Conservation (phyloP, 2,329 filamentous ascomycete genomes). For the Penicillium sp. region DNA sequence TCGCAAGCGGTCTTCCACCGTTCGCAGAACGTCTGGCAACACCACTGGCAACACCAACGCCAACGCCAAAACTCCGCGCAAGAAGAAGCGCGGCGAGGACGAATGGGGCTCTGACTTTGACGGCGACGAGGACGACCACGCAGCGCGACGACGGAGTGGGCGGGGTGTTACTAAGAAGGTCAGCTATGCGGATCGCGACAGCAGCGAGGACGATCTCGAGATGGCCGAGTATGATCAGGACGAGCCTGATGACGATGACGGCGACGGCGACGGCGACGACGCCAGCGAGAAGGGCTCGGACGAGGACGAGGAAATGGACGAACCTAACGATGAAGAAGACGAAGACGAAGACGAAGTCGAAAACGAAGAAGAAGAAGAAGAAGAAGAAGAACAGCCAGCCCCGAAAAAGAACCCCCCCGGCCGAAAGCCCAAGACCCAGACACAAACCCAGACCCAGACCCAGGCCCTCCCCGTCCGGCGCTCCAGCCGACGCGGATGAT, state of each 20-base stretch:
- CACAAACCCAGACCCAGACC: too few relatives aligned
- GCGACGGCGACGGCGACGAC: slow-evolving; percentile 36
- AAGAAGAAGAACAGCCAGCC: slow-evolving; percentile 5
- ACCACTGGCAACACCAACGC: slow-evolving; percentile 22
- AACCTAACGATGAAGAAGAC: slow-evolving; percentile 7
- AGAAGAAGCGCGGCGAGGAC: slow-evolving; percentile 35
- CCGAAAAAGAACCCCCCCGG: too few relatives aligned
- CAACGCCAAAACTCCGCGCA: slow-evolving; percentile 30
- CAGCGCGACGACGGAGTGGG: slow-evolving; percentile 37
- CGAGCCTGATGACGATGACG: slow-evolving; percentile 24
- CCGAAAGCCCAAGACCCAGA: too few relatives aligned
- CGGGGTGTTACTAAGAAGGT: slow-evolving; percentile 32
- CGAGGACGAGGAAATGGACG: slow-evolving; percentile 7
- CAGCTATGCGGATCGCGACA: slow-evolving; percentile 44
- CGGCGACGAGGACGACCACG: slow-evolving; percentile 31
- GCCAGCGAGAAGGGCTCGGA: slow-evolving; percentile 21
- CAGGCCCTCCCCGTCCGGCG: slow-evolving; percentile 14
- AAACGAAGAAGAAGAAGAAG: slow-evolving; percentile 13
- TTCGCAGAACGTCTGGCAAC: slow-evolving; percentile 34
- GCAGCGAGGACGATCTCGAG: slow-evolving; percentile 42
- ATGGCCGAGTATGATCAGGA: slow-evolving; percentile 36
- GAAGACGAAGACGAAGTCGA: slow-evolving; percentile 1
- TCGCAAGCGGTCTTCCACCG: slow-evolving; percentile 26
- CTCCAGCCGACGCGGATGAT: slow-evolving; percentile 12
- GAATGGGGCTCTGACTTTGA: slow-evolving; percentile 41